Percentiles rank a stretch among this genome's conserved stretches.
phyloP scores from a whole-genome alignment of 2,329 filamentous ascomycete species.

The Trichoderma koningii region DNA sequence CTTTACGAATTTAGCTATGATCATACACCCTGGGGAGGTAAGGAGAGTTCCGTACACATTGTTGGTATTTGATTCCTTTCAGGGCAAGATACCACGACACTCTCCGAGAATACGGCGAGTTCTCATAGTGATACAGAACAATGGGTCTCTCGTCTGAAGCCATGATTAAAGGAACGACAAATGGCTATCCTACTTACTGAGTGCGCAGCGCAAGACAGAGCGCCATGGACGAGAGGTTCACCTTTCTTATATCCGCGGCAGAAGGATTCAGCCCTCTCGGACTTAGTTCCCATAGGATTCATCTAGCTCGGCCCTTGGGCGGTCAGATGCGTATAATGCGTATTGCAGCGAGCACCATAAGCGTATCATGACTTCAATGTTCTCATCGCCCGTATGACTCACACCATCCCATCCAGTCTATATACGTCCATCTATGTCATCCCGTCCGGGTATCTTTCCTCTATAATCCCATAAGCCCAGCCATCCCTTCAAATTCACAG shows the following conservation, averaged over 20 bases:
- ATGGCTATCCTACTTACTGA: neutral
- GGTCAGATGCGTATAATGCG: neutral
- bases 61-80: constrained; percentile 62
- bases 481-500: constrained; percentile 53
- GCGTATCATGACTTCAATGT: no score
- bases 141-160: constrained; percentile 1
- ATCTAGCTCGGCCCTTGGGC: neutral
- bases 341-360: neutral
- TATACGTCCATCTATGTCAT: constrained; percentile 8
- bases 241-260: neutral
- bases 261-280: constrained; percentile 1
- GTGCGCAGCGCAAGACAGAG: neutral
- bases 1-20: constrained; percentile 39
- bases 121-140: constrained; percentile 20
- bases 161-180: neutral
- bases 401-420: neutral
- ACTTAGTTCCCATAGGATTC: neutral
- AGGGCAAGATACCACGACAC: constrained; percentile 68
- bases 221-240: neutral
- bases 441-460: constrained; percentile 14
- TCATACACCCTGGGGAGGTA: neutral
- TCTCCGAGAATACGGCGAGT: constrained; percentile 18
- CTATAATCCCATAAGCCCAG: neutral
- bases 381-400: neutral
- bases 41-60: constrained; percentile 57